Base-by-base conservation (phyloP, 1,284 basidiomycete genomes). In the Phellopilus nigrolimitatus region DNA sequence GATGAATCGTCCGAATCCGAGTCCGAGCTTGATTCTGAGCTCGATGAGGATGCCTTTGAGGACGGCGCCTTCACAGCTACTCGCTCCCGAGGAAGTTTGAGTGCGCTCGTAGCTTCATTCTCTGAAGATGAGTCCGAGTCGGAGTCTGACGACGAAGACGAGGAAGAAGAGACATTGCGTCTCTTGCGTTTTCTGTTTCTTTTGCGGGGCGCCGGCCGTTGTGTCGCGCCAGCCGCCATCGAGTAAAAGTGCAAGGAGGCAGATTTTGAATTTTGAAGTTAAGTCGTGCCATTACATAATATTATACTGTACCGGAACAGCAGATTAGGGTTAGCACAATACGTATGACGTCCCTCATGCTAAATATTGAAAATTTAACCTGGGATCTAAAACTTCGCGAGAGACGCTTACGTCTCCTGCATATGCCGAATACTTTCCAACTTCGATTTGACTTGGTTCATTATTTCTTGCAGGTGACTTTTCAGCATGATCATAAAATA, bases 141-240 rank as follows among this genome's bases (percentile, higher is more conserved):
- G 27, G 65, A 60, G 4, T 64, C 63, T 15, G 67, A 68, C 22
- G 51, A 48, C 7, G 69, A 68, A 8, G 59, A 61, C 2, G 58
- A 60, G 8, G 54, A 64, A 0, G 71, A 71, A 0, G 68, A 68
- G 7, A 66, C 68, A 9, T 65, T 64, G 43, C 70, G 66, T 31
- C 71, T 59, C 48, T 71, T 72, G 34, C 71, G 65, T 56, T 71
- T 72, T 48, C 70, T 62, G 47, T 62, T 69, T 21, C 71, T 66
- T 58, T 67, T 72, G 41, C 61, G 54, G 41, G 58, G 54, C 8
- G 57, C 33, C 24, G 45, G 31, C 25, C 21, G 13, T 17, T 25
- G 24, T n/a, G 44, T 21, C 21, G 33, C 31, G 17, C 45, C 33
- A 12, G 45, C 21, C 2, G 42, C 42, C 42, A 44, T 44, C 4